These are phyloP conservation scores for Aureobasidium uvarum DNA, from an alignment of 2,329 filamentous ascomycete genomes.

Conservation along the genomic window DNA sequence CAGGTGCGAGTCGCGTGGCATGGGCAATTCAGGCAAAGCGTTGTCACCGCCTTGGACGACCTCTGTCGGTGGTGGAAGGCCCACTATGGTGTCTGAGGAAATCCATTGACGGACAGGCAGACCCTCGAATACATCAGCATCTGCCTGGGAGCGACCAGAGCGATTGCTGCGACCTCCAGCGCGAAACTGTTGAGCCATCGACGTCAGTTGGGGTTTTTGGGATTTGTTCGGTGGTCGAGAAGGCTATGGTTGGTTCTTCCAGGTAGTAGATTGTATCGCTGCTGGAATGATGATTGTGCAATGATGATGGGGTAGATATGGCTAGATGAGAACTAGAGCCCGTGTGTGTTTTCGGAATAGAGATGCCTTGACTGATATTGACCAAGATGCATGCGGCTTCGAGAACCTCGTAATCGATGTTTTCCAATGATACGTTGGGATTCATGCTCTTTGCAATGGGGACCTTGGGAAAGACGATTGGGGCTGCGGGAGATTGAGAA, in stretches of 20 bases:
- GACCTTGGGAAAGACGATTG: neutral
- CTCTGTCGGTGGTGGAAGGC: constrained; percentile 65
- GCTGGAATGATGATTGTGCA: neutral
- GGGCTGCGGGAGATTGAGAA: neutral
- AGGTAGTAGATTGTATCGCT: neutral
- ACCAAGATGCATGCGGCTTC: constrained; percentile 20
- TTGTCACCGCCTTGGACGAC: constrained; percentile 60
- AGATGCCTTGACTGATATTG: constrained; percentile 10
- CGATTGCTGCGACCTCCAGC: constrained; percentile 58
- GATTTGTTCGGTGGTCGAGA: neutral
- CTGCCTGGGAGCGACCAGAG: constrained; percentile 57
- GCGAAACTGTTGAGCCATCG: constrained; percentile 48
- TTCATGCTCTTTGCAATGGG: constrained; percentile 5
- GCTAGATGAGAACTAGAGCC: neutral
- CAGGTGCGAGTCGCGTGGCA: constrained; percentile 82
- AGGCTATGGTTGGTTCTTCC: neutral
- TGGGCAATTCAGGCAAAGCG: constrained; percentile 75
- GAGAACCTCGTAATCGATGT: constrained; percentile 11
- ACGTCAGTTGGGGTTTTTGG: neutral
- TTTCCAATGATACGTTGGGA: neutral
- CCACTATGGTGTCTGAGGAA: constrained; percentile 51
- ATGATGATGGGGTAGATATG: neutral
- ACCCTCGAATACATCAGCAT: constrained; percentile 68
- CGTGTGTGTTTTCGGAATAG: neutral
- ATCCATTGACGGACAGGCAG: constrained; percentile 85